A percentile compares a stretch with the other conserved stretches of the same genome.
These are phyloP conservation scores for Penicillium janthinellum DNA, from an alignment of 2,329 filamentous ascomycete genomes.

Conservation along the genomic window DNA sequence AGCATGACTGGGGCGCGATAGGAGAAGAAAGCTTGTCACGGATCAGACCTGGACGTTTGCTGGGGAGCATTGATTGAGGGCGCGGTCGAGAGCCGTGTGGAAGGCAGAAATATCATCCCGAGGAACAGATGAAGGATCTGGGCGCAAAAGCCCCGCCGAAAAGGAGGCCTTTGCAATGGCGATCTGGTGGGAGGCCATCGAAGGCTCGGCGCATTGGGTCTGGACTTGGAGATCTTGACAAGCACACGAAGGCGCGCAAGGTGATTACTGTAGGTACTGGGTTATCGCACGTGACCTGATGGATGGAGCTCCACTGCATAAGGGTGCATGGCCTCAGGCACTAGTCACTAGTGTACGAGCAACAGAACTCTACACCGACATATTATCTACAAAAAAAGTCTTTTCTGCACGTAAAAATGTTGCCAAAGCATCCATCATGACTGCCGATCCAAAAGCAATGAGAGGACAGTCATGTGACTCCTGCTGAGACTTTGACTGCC, in stretches of 20 bases:
- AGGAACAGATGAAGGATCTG: conserved; percentile 69
- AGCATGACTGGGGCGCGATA: conserved; percentile 34
- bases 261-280: not conserved
- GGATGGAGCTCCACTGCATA: not conserved
- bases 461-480: too few relatives aligned
- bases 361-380: too few relatives aligned
- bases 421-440: too few relatives aligned
- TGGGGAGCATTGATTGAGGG: conserved; percentile 71
- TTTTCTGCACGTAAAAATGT: too few relatives aligned
- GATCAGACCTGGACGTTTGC: conserved; percentile 85
- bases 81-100: conserved; percentile 65
- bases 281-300: conserved; percentile 3
- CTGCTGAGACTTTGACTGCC: too few relatives aligned
- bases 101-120: conserved; percentile 71
- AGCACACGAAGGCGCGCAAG: not conserved
- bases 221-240: not conserved
- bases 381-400: too few relatives aligned
- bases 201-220: not conserved
- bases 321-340: not conserved
- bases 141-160: conserved; percentile 70
- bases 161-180: conserved; percentile 80
- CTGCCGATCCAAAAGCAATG: too few relatives aligned
- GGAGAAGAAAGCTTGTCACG: conserved; percentile 31
- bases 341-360: too few relatives aligned
- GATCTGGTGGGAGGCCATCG: conserved; percentile 69